phyloP scores from a whole-genome alignment of 176 grass and related monocot species.

The Hsuehochloa calcarea region DNA sequence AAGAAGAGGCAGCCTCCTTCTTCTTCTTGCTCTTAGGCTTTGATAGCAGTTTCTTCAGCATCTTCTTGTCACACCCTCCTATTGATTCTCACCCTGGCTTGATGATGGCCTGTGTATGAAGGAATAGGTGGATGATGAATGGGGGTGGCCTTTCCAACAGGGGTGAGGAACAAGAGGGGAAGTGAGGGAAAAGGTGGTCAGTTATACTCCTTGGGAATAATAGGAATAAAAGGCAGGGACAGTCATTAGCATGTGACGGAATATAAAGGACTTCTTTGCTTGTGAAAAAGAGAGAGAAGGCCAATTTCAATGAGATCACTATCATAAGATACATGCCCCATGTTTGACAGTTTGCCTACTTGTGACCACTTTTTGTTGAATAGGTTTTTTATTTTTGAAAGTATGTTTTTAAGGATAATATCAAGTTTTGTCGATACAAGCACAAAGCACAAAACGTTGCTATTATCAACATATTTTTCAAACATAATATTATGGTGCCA shows the following conservation, averaged over 20 bases:
- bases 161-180: not conserved
- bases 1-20: conserved; percentile 47
- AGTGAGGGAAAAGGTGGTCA: not conserved
- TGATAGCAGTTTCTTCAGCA: conserved; percentile 47
- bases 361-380: not conserved
- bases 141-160: not conserved
- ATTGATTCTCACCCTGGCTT: not conserved
- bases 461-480: not conserved
- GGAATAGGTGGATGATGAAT: conserved; percentile 6
- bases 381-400: not conserved
- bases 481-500: not conserved
- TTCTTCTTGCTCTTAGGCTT: conserved; percentile 58
- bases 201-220: not conserved
- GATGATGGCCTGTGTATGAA: conserved; percentile 23
- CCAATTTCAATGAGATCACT: not conserved
- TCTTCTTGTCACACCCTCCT: conserved; percentile 18
- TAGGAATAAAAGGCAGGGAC: conserved; percentile 7
- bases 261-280: not conserved
- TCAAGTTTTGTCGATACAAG: not conserved
- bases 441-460: not conserved
- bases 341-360: not conserved
- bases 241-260: not conserved
- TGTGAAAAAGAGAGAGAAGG: conserved; percentile 19
- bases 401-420: not conserved
- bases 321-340: not conserved